Evolutionary conservation across 2,329 filamentous ascomycete species (phyloP).

Genomic region (Cytospora leucostoma): DNA sequence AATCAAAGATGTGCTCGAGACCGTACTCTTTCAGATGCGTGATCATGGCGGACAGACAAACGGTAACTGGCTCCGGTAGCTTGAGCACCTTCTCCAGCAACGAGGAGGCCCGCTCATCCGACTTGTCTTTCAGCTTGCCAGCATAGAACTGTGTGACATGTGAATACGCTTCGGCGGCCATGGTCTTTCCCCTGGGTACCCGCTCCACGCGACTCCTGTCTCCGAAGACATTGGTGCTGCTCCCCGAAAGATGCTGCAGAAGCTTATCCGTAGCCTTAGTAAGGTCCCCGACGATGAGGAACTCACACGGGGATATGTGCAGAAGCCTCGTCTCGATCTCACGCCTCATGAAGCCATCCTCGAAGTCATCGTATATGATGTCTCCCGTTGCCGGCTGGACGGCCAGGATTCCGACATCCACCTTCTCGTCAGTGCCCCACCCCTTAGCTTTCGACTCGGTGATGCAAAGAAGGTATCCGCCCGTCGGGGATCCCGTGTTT

Average conservation of each 20-base stretch:
- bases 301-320: conserved; percentile 94
- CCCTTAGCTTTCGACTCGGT: conserved; percentile 80
- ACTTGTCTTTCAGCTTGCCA: conserved; percentile 69
- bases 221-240: conserved; percentile 87
- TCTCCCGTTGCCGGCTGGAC: conserved; percentile 96
- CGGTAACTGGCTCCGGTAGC: conserved; percentile 80
- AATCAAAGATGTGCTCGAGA: conserved; percentile 89
- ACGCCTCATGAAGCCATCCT: conserved; percentile 95
- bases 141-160: conserved; percentile 95
- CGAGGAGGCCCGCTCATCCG: conserved; percentile 58
- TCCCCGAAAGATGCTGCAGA: conserved; percentile 84
- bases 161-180: conserved; percentile 80
- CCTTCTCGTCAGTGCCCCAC: conserved; percentile 86
- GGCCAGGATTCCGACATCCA: conserved; percentile 86
- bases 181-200: conserved; percentile 73
- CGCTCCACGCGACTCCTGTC: conserved; percentile 86
- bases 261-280: conserved; percentile 92
- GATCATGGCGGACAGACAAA: conserved; percentile 97
- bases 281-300: conserved; percentile 87
- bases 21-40: conserved; percentile 89
- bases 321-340: conserved; percentile 94
- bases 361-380: conserved; percentile 92
- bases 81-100: conserved; percentile 85
- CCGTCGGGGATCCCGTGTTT: conserved; percentile 53
- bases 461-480: conserved; percentile 92